These are phyloP conservation scores for Botrytis deweyae DNA, from an alignment of 2,329 filamentous ascomycete species.

Conservation along the genomic window DNA sequence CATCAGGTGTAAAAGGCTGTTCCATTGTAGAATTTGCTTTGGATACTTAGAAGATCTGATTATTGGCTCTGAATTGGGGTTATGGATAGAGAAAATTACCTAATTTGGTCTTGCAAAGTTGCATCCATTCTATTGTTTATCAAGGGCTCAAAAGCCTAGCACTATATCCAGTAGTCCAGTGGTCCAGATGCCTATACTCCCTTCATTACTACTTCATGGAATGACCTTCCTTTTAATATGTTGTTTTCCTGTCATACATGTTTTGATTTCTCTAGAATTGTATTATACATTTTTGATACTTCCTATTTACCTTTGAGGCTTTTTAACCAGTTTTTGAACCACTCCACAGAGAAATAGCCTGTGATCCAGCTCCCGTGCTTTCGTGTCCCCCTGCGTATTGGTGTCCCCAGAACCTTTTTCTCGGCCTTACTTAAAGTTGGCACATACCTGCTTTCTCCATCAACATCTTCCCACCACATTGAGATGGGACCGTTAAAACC, in stretches of 20 bases:
- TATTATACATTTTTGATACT: not conserved
- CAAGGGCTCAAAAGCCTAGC: not conserved
- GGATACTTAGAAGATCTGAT: not conserved
- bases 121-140: not conserved
- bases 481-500: not conserved
- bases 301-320: not conserved
- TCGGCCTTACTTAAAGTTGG: not conserved
- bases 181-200: not conserved
- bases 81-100: not conserved
- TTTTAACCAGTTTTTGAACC: not conserved
- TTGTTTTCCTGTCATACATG: not conserved
- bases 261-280: not conserved
- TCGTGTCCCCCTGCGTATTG: not conserved
- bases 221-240: not conserved
- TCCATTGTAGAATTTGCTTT: not conserved
- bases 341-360: not conserved
- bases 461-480: not conserved
- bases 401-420: not conserved
- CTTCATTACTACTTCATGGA: not conserved
- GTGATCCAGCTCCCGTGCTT: not conserved
- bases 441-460: not conserved
- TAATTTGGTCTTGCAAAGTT: not conserved
- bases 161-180: not conserved
- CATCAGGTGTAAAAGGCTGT: not conserved
- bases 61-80: not conserved